Evolutionary conservation across 495 filamentous ascomycete genomes (phyloP).

Genomic region (Neurospora tetraspora): DNA sequence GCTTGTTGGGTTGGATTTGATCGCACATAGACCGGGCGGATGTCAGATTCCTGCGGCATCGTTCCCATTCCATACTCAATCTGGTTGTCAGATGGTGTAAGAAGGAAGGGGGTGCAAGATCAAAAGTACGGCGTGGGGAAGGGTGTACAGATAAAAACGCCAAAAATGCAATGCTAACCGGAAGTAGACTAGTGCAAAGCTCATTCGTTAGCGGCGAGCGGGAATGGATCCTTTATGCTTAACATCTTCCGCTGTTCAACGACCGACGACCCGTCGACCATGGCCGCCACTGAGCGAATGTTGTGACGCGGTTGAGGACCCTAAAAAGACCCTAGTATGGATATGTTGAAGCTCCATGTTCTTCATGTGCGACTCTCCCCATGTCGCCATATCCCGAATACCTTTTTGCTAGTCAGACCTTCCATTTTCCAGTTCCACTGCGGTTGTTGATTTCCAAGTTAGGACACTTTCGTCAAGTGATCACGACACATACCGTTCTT

Average conservation of each 20-base stretch:
- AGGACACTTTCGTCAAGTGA: not conserved
- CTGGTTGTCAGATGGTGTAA: not conserved
- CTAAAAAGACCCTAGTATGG: not conserved
- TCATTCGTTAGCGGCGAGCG: not conserved
- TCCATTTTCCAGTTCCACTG: not conserved
- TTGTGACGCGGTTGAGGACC: not conserved
- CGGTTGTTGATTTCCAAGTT: not conserved
- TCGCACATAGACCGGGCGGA: not conserved
- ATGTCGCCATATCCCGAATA: not conserved
- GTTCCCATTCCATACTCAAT: not conserved
- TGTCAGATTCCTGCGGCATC: not conserved
- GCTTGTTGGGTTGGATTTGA: not conserved
- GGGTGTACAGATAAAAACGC: not conserved
- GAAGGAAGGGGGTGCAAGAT: not conserved
- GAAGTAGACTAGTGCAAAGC: not conserved
- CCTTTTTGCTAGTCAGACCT: not conserved
- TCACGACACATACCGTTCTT: not conserved
- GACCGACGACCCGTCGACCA: not conserved
- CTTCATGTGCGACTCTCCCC: not conserved
- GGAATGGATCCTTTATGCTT: not conserved
- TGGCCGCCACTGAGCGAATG: not conserved
- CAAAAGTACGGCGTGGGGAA: not conserved
- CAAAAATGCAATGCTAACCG: not conserved
- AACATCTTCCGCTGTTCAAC: not conserved
- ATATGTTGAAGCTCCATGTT: not conserved